Base-by-base conservation (phyloP, 805 yeast genomes). In the Metschnikowia matae region DNA sequence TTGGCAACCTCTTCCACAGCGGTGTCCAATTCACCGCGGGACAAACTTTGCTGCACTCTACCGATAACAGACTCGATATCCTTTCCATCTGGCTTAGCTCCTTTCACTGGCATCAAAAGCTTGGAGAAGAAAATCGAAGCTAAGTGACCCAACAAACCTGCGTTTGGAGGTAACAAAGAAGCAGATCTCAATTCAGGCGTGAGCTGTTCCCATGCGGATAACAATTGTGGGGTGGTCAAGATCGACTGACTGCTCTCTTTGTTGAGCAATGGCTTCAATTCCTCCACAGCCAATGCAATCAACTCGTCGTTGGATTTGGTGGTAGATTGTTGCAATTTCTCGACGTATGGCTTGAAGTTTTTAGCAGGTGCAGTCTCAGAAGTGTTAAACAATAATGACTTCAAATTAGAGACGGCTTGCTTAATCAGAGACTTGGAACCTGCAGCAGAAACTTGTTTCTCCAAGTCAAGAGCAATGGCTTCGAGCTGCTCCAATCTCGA, bases 1-100 rank as follows among this genome's bases (percentile, higher is more conserved):
- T 82, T 79, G 55, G 95, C 85, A 48, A 86, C 94, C 69, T 91
- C 97, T 65, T 91, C 96, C 26, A 94, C 95, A 14, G 99, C 99
- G 53, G 79, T 79, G 64, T 86, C 89, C 60, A 94, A 78, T 54
- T 87, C 83, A 51, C 92, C 90, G 61, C 85, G 81, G 42, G 80
- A 73, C 63, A 92, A 75, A 58, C 87, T 82, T 50, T 84, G 77
- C 59, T 86, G 84, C 34, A 95, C 94, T 64, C 96, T 82, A 1
- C 96, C 91, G 62, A 91, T 82, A 20, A 91, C 85, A 49, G 90
- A 81, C 73, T 92, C 98, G 50, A 91, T 82, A 63, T 94, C 97
- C 58, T 81, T 82, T 40, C 96, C 96, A 40, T 68, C 63, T 14
- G 95, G 90, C 60, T 70, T 71, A 51, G 81, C 71, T 41, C 98